These are phyloP conservation scores for Neoarthrinium moseri DNA, from an alignment of 2,329 filamentous ascomycete genomes.

Conservation along the genomic window DNA sequence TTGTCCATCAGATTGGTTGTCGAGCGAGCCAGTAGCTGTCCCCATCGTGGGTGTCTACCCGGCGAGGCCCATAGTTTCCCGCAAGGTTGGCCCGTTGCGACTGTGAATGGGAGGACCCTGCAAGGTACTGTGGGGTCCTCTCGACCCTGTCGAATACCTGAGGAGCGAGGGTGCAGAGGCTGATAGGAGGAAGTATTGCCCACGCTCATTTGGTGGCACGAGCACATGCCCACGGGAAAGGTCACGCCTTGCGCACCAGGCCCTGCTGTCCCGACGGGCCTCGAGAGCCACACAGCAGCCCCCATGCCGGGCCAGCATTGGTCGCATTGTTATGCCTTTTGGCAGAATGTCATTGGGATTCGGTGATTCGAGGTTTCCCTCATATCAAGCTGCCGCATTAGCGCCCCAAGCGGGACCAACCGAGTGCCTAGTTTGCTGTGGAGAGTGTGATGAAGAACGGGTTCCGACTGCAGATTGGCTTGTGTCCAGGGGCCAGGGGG, in stretches of 20 bases:
- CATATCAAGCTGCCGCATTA: slow-evolving; percentile 6
- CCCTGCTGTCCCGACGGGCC: background rate
- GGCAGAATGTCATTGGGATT: background rate
- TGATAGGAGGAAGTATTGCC: slow-evolving; percentile 11
- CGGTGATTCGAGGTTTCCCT: slow-evolving; percentile 7
- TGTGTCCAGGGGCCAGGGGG: slow-evolving; percentile 17
- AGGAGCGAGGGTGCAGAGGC: background rate
- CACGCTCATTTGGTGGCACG: background rate
- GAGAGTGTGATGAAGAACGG: slow-evolving; percentile 23
- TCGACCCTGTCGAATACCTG: background rate
- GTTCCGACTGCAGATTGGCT: slow-evolving; percentile 23
- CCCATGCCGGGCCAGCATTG: background rate
- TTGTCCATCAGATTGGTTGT: slow-evolving; percentile 7
- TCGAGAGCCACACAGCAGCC: background rate
- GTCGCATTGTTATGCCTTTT: background rate
- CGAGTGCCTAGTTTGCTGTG: slow-evolving; percentile 21
- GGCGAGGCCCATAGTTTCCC: background rate
- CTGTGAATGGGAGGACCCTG: too few species aligned
- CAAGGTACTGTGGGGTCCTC: too few species aligned
- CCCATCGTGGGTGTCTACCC: background rate
- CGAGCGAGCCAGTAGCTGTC: slow-evolving; percentile 1
- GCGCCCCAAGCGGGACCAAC: slow-evolving; percentile 19
- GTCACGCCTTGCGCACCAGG: background rate
- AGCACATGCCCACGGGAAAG: background rate
- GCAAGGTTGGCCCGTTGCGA: too few species aligned